Base-by-base conservation (phyloP, 2,329 filamentous ascomycete species). In the Metarhizium robertsii region DNA sequence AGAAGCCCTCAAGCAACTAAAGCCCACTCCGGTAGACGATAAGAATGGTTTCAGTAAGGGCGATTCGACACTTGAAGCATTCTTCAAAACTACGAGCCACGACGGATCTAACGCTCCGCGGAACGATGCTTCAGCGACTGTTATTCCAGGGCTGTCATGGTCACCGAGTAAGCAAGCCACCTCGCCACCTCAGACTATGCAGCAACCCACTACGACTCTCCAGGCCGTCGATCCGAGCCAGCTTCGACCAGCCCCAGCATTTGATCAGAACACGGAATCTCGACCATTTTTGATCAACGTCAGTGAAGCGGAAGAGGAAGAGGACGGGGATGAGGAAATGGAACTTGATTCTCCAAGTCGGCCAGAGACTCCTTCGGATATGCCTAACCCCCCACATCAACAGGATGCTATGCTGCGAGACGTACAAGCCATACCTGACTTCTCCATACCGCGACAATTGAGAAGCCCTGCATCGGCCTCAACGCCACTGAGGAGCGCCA, bases 281-380 rank as follows among this genome's bases (percentile, higher is more conserved):
- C 77, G 84, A 52, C 79, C 79, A 2, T 80, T 95, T 53, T 81
- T 96, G 43, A 95, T 96, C 61, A 83, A 95, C 60, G 86, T 95
- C 43, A 95, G 90, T 65, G 92, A 95, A 6, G 78, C 80, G 42
- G 79, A 83, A 52, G 81, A 83, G 55, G 81, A 85, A 60, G 77
- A 79, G 36, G 79, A 85, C 60, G 77, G 79, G 38, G 79, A 82
- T 51, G 81, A 83, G 55, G 81, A 84, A 60, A 77, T 84, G 50
- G 84, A 84, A 55, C 76, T 86, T 29, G 82, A 82, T 30, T 82
- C 79, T 50, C 77, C 75, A 10, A 73, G 70, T 32, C 75, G 78
- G 25, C 73, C 73, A 3, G 62, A 69, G 29, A 65, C 69, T 16
- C 64, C 69, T 2, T 62, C 67, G 5, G 69, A 70, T 25, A 66